Evolutionary conservation across 2,329 filamentous ascomycete genomes (phyloP), one percentile per base, ranked within the genome.

Genomic region (Colletotrichum zoysiae): DNA sequence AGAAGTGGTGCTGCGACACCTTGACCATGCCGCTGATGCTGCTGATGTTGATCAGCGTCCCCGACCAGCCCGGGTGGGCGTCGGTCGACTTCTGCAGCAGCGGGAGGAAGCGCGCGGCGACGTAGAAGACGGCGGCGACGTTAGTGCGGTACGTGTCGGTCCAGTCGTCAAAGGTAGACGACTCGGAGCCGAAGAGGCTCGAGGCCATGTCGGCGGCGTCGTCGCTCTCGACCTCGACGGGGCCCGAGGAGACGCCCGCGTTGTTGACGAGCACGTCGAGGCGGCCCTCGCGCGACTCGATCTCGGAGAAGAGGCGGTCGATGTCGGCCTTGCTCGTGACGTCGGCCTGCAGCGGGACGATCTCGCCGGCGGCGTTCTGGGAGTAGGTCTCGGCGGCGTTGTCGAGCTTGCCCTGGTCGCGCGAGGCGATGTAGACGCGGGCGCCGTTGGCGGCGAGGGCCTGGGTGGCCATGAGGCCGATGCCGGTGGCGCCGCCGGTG

Each of bases 121-220:
- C 85, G 74, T 91, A 92, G 83, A 89, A 92, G 67, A 90, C 85
- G 71, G 87, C 88, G 42, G 93, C 89, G 14, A 95, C 93, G 74
- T 97, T 95, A 26, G 92, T 93, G 70, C 89, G 88, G 84, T 92
- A 95, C 0, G 89, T 89, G 51, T 87, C 81, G n/a, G 86, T 86
- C 94, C 93, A 96, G 76, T 92, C 89, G 44, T 93, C 89, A 68
- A 93, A 85, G 0, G 83, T 88, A 3, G 82, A 78, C 1, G 80
- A 76, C 67, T 91, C 86, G 53, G 87, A 85, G 62, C 95, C 88
- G 82, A 95, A 96, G 38, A 93, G 84, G 79, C 90, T 89, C 67
- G 88, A 77, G 73, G 86, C 88, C 70, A 91, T 83, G 60, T 88
- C 86, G 44, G 82, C 79, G 26, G 83, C 84, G 82, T 83, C 86